phyloP scores from a whole-genome alignment of 768 basidiomycete genomes.

The Boletus reticulatus region DNA sequence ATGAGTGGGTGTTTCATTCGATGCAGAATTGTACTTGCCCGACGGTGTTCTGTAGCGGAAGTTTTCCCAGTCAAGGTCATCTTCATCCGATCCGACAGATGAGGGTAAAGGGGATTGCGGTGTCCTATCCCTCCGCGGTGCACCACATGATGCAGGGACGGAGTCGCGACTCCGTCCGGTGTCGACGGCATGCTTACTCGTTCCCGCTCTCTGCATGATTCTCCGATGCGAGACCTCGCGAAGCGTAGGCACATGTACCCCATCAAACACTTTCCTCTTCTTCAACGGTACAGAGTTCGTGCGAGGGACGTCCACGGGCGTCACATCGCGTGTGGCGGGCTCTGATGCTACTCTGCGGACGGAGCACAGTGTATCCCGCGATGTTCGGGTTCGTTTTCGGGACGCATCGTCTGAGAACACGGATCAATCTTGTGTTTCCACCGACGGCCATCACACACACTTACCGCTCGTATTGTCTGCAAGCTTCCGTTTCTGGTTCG shows the following conservation, averaged over 20 bases:
- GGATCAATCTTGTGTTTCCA: conserved; percentile 5
- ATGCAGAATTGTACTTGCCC: conserved; percentile 10
- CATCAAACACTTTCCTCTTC: conserved; percentile 28
- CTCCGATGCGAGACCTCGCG: conserved; percentile 15
- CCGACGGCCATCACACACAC: not conserved
- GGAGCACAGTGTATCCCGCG: conserved; percentile 8
- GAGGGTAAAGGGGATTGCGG: not conserved
- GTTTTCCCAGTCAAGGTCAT: conserved; percentile 34
- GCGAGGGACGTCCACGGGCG: conserved; percentile 17
- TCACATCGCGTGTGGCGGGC: conserved; percentile 24
- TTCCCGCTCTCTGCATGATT: not conserved
- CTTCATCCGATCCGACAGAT: conserved; percentile 14
- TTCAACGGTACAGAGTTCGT: conserved; percentile 23
- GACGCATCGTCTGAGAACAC: conserved; percentile 12
- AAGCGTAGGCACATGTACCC: conserved; percentile 29
- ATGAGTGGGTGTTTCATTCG: not conserved
- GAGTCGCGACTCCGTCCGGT: not conserved
- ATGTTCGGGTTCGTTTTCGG: conserved; percentile 23
- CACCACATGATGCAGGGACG: not conserved
- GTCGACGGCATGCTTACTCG: not conserved
- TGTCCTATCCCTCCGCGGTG: not conserved
- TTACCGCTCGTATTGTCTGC: conserved; percentile 2
- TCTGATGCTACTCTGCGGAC: conserved; percentile 28
- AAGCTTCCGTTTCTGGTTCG: conserved; percentile 12
- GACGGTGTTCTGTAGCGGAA: conserved; percentile 19